Evolutionary conservation across 345 rosid genomes (phyloP).

Genomic region (Noccaea bulbosa): DNA sequence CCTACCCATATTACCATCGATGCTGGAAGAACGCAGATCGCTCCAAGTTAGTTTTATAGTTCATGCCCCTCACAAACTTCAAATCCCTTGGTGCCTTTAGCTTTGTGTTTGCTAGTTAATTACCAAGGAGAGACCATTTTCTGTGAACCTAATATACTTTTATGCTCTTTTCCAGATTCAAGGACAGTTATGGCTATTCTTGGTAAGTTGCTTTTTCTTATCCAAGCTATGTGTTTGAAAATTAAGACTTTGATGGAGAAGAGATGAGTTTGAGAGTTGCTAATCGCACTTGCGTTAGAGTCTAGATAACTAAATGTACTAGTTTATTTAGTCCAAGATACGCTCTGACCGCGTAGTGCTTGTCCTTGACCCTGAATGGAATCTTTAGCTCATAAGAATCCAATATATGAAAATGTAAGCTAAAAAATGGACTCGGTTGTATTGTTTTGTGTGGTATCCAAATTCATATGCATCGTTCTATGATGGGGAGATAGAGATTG

Average conservation of each 20-base stretch:
- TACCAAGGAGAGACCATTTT: not conserved
- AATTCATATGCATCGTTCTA: slow-evolving; percentile 15
- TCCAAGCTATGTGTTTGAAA: slow-evolving; percentile 21
- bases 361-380: slow-evolving; percentile 27
- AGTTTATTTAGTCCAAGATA: slow-evolving; percentile 23
- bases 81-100: not conserved
- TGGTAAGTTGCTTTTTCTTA: slow-evolving; percentile 54
- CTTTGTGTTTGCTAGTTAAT: slow-evolving; percentile 11
- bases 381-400: slow-evolving; percentile 15
- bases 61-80: slow-evolving; percentile 4
- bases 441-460: slow-evolving; percentile 10
- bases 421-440: not conserved
- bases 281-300: slow-evolving; percentile 1
- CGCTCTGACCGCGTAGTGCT: not conserved
- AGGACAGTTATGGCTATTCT: slow-evolving; percentile 99
- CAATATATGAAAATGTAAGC: not conserved
- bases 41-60: slow-evolving; percentile 79
- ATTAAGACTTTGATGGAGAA: slow-evolving; percentile 8
- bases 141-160: slow-evolving; percentile 23
- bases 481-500: slow-evolving; percentile 2
- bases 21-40: slow-evolving; percentile 99
- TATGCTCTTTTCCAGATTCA: slow-evolving; percentile 68
- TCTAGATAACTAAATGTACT: slow-evolving; percentile 3
- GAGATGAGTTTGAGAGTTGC: slow-evolving; percentile 17
- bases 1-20: slow-evolving; percentile 96